phyloP scores from a whole-genome alignment of 202 grass and related monocot species.

The Dendrocalamus latiflorus region DNA sequence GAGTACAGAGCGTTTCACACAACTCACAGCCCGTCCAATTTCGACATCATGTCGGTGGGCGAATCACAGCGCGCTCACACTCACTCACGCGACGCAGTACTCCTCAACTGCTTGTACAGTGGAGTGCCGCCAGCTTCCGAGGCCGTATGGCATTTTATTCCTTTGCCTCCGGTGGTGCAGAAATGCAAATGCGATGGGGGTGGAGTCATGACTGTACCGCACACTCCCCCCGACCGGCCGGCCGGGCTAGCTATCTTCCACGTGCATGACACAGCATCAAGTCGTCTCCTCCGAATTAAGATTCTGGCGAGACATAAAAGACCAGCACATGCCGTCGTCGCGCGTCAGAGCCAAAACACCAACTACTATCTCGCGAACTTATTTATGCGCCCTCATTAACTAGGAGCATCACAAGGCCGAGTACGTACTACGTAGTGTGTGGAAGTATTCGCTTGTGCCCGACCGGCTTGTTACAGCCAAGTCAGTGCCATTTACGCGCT shows the following conservation, averaged over 20 bases:
- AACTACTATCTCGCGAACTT: background rate
- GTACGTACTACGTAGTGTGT: background rate
- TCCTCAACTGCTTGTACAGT: background rate
- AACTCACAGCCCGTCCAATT: too few species aligned
- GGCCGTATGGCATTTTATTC: background rate
- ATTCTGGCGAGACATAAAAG: conserved; percentile 20
- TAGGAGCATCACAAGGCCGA: background rate
- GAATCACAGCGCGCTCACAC: too few species aligned
- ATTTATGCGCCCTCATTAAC: conserved; percentile 12
- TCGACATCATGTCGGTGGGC: too few species aligned
- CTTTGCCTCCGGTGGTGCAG: background rate
- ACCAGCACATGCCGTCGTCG: conserved; percentile 33
- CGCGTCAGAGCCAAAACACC: background rate
- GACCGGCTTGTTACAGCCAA: background rate
- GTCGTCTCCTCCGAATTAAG: background rate
- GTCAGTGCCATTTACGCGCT: conserved; percentile 6
- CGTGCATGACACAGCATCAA: background rate
- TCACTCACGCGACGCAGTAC: too few species aligned
- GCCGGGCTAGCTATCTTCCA: too few species aligned
- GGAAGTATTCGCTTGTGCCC: background rate
- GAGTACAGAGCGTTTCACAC: too few species aligned
- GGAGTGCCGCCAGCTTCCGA: background rate
- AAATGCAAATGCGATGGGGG: background rate
- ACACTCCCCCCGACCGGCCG: too few species aligned
- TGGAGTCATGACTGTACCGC: too few species aligned